Conservation (phyloP, 768 basidiomycete species). For the Leccinum obscurum region DNA sequence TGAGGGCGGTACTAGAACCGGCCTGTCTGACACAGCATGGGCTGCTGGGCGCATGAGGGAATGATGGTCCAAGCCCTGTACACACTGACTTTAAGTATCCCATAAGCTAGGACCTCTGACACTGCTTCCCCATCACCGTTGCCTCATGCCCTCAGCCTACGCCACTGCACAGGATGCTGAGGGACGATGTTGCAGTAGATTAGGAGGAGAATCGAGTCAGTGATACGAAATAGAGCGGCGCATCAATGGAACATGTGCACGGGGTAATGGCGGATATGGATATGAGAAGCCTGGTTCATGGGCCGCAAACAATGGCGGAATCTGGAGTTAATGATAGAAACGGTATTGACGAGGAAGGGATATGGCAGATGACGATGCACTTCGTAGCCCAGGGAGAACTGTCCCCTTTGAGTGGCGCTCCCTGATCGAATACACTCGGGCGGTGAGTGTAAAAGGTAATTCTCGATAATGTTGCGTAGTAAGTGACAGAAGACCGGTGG, state of each 20-base stretch:
- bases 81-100: no score
- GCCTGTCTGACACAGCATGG: slow-evolving; percentile 43
- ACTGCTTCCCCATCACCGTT: not conserved
- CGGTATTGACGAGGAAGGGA: not conserved
- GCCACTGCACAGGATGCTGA: slow-evolving; percentile 33
- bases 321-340: slow-evolving; percentile 36
- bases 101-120: not conserved
- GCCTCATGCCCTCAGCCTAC: not conserved
- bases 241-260: slow-evolving; percentile 58
- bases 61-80: not conserved
- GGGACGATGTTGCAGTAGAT: slow-evolving; percentile 26
- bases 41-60: slow-evolving; percentile 37
- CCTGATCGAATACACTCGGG: slow-evolving; percentile 65
- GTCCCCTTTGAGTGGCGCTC: slow-evolving; percentile 74
- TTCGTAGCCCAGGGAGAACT: slow-evolving; percentile 60
- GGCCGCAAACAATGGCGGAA: slow-evolving; percentile 56
- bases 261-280: slow-evolving; percentile 55
- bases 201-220: slow-evolving; percentile 23
- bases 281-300: slow-evolving; percentile 68
- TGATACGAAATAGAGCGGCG: slow-evolving; percentile 48
- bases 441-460: slow-evolving; percentile 70
- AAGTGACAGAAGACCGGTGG: slow-evolving; percentile 32
- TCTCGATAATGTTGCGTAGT: slow-evolving; percentile 37
- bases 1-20: slow-evolving; percentile 46
- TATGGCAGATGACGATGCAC: slow-evolving; percentile 38